Evolutionary conservation across 192 early-diverging fungal species (phyloP).

Genomic region (Coemansia sp.): DNA sequence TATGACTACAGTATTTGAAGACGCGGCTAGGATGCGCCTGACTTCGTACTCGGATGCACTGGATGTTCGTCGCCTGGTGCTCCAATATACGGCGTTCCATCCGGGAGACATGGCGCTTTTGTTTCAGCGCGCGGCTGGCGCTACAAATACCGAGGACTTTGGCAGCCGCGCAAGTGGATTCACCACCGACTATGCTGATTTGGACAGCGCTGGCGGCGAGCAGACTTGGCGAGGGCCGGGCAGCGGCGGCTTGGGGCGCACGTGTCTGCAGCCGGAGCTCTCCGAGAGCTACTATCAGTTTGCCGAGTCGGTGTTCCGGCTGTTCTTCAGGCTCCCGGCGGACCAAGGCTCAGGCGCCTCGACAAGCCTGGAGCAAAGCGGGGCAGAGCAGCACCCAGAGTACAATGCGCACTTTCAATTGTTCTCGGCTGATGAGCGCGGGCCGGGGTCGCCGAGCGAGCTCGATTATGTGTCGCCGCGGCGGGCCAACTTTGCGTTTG

Average conservation of each 20-base stretch:
- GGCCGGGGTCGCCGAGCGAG: background rate
- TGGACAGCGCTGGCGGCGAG: background rate
- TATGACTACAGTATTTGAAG: background rate
- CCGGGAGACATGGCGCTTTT: background rate
- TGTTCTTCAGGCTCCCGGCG: background rate
- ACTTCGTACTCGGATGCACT: background rate
- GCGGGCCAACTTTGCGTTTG: background rate
- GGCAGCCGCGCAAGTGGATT: background rate
- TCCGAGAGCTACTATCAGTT: background rate
- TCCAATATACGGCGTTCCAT: background rate
- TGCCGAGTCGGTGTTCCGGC: background rate
- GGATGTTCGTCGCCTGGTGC: background rate
- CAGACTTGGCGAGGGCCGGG: background rate
- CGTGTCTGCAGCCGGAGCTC: background rate
- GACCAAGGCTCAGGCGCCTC: no score
- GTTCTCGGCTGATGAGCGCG: background rate
- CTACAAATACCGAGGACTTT: background rate
- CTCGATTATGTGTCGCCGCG: slow-evolving; percentile 9
- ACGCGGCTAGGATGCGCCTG: background rate
- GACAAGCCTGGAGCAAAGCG: no score
- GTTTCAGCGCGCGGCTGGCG: background rate
- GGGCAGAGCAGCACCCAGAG: no score
- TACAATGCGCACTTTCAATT: background rate
- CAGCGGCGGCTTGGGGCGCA: background rate
- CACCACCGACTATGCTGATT: background rate